These are phyloP conservation scores for Mortierella sp. DNA, from an alignment of 371 early-diverging fungal species.

Conservation along the genomic window DNA sequence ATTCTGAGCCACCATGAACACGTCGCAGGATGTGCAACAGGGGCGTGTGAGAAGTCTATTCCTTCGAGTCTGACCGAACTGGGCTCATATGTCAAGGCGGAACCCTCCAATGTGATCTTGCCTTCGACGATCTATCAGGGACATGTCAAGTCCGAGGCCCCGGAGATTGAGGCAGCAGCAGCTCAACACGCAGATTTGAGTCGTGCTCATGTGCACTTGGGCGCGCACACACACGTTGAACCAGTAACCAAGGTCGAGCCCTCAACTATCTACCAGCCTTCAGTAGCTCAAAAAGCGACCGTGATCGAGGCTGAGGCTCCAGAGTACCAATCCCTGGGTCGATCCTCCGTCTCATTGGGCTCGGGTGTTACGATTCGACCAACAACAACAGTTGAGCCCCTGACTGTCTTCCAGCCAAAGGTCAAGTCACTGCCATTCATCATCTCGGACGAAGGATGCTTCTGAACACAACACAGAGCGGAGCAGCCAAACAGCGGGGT, in stretches of 20 bases:
- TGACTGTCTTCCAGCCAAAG: slow-evolving; percentile 41
- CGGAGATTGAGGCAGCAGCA: slow-evolving; percentile 23
- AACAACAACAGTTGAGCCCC: slow-evolving; percentile 29
- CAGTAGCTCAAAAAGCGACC: slow-evolving; percentile 39
- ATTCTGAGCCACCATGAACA: neutral
- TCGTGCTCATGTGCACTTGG: slow-evolving; percentile 23
- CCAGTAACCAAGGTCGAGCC: slow-evolving; percentile 38
- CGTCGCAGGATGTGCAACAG: slow-evolving; percentile 9
- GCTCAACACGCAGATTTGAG: slow-evolving; percentile 11
- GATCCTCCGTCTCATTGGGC: slow-evolving; percentile 37
- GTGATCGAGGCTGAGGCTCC: slow-evolving; percentile 15
- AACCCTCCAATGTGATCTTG: slow-evolving; percentile 18
- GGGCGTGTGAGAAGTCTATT: slow-evolving; percentile 22
- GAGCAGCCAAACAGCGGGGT: too few relatives aligned
- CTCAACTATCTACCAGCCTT: slow-evolving; percentile 27
- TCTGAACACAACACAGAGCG: too few relatives aligned
- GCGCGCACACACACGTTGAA: slow-evolving; percentile 26
- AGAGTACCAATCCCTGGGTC: slow-evolving; percentile 15
- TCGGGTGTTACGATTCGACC: slow-evolving; percentile 34
- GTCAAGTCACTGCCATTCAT: slow-evolving; percentile 28
- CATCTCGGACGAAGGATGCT: slow-evolving; percentile 12
- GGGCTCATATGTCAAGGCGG: slow-evolving; percentile 27
- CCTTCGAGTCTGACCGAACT: slow-evolving; percentile 18
- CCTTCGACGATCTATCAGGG: slow-evolving; percentile 39
- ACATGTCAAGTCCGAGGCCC: slow-evolving; percentile 21